Conservation (phyloP, 2,329 filamentous ascomycete genomes). For the Colletotrichum sp. region DNA sequence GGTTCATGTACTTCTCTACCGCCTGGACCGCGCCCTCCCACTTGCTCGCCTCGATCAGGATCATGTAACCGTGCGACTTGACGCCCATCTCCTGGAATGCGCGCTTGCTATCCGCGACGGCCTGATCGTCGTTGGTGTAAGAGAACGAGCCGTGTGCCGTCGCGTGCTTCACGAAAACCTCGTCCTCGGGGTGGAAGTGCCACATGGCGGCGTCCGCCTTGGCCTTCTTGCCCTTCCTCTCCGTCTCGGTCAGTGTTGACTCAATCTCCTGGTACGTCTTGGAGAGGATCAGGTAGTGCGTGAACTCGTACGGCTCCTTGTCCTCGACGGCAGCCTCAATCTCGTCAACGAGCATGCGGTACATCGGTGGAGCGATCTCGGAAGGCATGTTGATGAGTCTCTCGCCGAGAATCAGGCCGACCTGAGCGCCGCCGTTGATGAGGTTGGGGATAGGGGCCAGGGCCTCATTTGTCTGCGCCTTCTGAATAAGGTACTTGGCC, state of each 20-base stretch:
- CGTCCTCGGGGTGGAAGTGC: constrained; percentile 97
- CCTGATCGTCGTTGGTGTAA: constrained; percentile 82
- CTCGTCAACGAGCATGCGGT: constrained; percentile 92
- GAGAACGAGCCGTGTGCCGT: constrained; percentile 72
- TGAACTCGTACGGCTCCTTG: constrained; percentile 90
- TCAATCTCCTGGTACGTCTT: constrained; percentile 92
- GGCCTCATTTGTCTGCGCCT: constrained; percentile 56
- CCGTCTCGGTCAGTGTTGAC: constrained; percentile 72
- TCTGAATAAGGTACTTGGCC: constrained; percentile 70
- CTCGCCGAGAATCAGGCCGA: constrained; percentile 90
- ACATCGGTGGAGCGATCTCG: constrained; percentile 91
- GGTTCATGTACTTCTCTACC: constrained; percentile 74
- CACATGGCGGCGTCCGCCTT: constrained; percentile 69
- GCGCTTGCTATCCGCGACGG: constrained; percentile 86
- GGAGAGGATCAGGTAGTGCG: constrained; percentile 89
- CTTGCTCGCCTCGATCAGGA: constrained; percentile 81
- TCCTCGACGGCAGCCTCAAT: constrained; percentile 87
- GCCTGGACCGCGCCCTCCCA: constrained; percentile 79
- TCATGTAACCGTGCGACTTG: constrained; percentile 81
- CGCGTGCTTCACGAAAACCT: constrained; percentile 81
- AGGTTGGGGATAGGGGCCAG: constrained; percentile 62
- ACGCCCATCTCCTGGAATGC: constrained; percentile 95
- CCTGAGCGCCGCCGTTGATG: constrained; percentile 59
- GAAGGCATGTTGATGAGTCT: constrained; percentile 96
- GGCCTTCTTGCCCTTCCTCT: constrained; percentile 71